Evolutionary conservation across 2,329 filamentous ascomycete genomes (phyloP).

Genomic region (Calcarisporium arbuscula): DNA sequence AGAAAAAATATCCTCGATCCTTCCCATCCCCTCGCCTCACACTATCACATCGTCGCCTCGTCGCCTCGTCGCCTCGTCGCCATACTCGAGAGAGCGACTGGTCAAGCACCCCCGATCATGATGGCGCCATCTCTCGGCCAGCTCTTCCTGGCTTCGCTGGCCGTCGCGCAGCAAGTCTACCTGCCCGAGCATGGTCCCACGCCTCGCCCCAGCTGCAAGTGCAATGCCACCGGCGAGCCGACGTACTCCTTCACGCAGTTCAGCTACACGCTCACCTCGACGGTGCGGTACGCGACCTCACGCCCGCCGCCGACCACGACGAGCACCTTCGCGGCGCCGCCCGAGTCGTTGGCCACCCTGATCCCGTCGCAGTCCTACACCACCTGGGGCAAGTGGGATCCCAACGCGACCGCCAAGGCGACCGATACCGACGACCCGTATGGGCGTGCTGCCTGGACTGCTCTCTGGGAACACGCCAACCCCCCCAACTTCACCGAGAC

Average conservation of each 20-base stretch:
- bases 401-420: slow-evolving; percentile 18
- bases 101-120: neutral
- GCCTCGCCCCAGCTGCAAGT: slow-evolving; percentile 19
- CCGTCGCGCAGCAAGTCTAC: slow-evolving; percentile 20
- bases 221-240: slow-evolving; percentile 14
- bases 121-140: neutral
- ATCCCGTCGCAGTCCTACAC: slow-evolving; percentile 22
- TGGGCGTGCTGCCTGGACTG: slow-evolving; percentile 24
- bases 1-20: no score
- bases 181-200: slow-evolving; percentile 18
- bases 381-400: slow-evolving; percentile 28
- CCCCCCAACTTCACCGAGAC: slow-evolving; percentile 27
- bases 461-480: slow-evolving; percentile 25
- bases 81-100: no score
- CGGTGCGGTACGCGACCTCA: slow-evolving; percentile 24
- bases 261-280: slow-evolving; percentile 17
- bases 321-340: slow-evolving; percentile 21
- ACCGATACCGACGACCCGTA: slow-evolving; percentile 23
- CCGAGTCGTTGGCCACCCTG: slow-evolving; percentile 18
- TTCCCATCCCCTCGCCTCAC: no score
- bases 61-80: no score
- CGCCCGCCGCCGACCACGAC: slow-evolving; percentile 22
- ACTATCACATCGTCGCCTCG: no score
- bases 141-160: slow-evolving; percentile 5
- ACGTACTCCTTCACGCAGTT: slow-evolving; percentile 8